phyloP scores from a whole-genome alignment of 176 grass and related monocot species.

The Triticum timopheevii region DNA sequence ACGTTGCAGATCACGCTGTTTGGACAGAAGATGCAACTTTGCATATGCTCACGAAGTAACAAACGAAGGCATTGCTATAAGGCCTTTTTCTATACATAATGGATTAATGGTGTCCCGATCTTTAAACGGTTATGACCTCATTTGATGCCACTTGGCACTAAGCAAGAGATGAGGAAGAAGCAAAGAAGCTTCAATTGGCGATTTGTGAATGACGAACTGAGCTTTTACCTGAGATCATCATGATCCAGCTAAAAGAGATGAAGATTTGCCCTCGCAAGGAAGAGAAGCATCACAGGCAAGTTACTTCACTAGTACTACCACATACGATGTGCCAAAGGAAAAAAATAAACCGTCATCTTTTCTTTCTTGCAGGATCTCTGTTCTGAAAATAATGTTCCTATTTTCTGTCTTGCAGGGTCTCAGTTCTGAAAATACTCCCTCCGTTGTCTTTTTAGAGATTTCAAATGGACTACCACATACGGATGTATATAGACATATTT shows the following conservation, averaged over 20 bases:
- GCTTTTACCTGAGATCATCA: neutral
- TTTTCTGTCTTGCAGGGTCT: neutral
- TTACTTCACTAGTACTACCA: neutral
- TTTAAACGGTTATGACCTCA: neutral
- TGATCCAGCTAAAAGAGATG: neutral
- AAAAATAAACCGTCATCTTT: neutral
- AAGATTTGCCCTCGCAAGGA: neutral
- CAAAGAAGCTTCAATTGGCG: slow-evolving; percentile 11
- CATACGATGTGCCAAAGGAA: neutral
- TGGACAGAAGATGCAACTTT: neutral
- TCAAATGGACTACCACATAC: too few relatives aligned
- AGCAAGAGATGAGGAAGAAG: neutral
- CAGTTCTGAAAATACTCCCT: neutral
- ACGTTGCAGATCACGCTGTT: neutral
- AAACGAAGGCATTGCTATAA: neutral
- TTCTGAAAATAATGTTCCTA: neutral
- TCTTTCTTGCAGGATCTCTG: neutral
- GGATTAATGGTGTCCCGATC: neutral
- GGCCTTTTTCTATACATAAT: neutral
- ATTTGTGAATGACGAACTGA: slow-evolving; percentile 1
- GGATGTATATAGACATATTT: too few relatives aligned
- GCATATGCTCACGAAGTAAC: neutral
- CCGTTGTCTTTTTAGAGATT: too few relatives aligned
- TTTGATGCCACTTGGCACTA: neutral
- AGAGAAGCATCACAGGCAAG: neutral